Conservation (phyloP, 805 yeast species). For the Barnettozyma sp. region DNA sequence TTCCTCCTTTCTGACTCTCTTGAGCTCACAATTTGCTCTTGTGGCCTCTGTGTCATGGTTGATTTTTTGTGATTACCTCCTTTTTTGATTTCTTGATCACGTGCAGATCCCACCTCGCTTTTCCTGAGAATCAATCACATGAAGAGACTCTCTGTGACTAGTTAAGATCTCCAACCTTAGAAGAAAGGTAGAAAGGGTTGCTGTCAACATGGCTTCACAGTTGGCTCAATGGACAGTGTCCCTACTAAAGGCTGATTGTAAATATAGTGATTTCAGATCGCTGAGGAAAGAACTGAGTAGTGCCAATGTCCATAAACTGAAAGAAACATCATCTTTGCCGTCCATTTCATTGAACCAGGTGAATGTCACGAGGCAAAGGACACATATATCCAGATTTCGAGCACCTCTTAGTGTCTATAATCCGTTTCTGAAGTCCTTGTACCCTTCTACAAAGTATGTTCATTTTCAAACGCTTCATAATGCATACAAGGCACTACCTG, state of each 20-base stretch:
- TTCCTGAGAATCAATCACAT: no score
- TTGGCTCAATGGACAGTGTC: background rate
- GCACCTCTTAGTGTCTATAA: slow-evolving; percentile 1
- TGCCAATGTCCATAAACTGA: background rate
- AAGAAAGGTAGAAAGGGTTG: no score
- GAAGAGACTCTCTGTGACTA: no score
- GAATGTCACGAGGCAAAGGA: background rate
- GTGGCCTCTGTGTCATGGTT: no score
- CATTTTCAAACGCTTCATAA: slow-evolving; percentile 2
- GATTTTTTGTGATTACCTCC: no score
- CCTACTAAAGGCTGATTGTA: background rate
- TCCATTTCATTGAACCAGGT: background rate
- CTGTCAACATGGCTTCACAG: no score
- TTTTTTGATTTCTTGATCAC: no score
- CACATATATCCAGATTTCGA: background rate
- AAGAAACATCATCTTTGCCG: slow-evolving; percentile 1
- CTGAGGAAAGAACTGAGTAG: background rate
- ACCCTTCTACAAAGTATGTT: slow-evolving; percentile 4
- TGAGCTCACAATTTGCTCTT: no score
- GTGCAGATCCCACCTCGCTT: no score
- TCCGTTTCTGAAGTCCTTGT: slow-evolving; percentile 1
- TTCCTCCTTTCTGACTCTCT: no score
- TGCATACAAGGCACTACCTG: slow-evolving; percentile 4
- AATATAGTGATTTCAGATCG: background rate
- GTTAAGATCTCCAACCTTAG: no score